Conservation (phyloP, 768 basidiomycete genomes). For the Kwoniella newhampshirensis region DNA sequence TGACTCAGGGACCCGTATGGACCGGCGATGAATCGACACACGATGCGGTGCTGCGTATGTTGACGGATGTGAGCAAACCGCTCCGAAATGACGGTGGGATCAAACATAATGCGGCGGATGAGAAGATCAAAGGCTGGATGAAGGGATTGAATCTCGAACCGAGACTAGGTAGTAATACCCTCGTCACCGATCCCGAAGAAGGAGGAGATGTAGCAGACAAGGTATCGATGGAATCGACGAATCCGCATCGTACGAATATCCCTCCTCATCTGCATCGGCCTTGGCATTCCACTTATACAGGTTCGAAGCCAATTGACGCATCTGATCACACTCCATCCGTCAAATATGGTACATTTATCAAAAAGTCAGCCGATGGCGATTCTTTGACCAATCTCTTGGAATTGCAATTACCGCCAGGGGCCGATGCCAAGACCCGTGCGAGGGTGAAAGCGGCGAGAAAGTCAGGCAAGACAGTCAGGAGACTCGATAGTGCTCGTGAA, state of each 20-base stretch:
- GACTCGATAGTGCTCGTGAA: constrained; percentile 67
- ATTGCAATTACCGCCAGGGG: constrained; percentile 38
- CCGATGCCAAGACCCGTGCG: constrained; percentile 47
- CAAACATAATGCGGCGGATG: constrained; percentile 35
- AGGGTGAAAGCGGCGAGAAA: constrained; percentile 57
- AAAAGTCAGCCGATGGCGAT: constrained; percentile 29
- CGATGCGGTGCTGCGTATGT: constrained; percentile 76
- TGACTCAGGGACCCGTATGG: constrained; percentile 67
- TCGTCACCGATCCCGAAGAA: not conserved
- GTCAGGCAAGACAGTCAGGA: constrained; percentile 60
- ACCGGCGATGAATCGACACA: constrained; percentile 70
- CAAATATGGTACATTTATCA: constrained; percentile 49
- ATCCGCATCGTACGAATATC: constrained; percentile 40
- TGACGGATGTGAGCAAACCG: constrained; percentile 76
- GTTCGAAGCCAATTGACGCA: constrained; percentile 10
- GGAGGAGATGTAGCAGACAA: not conserved
- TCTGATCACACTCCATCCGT: constrained; percentile 32
- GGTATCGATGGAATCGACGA: constrained; percentile 1
- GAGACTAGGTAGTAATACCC: constrained; percentile 36
- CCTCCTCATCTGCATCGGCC: constrained; percentile 48
- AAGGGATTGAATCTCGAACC: constrained; percentile 56
- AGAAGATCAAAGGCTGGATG: constrained; percentile 42
- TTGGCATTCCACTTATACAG: constrained; percentile 49
- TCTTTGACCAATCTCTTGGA: constrained; percentile 39
- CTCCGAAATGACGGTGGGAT: constrained; percentile 58